Conservation (phyloP, 2,329 filamentous ascomycete genomes). For the Fusarium sp. region DNA sequence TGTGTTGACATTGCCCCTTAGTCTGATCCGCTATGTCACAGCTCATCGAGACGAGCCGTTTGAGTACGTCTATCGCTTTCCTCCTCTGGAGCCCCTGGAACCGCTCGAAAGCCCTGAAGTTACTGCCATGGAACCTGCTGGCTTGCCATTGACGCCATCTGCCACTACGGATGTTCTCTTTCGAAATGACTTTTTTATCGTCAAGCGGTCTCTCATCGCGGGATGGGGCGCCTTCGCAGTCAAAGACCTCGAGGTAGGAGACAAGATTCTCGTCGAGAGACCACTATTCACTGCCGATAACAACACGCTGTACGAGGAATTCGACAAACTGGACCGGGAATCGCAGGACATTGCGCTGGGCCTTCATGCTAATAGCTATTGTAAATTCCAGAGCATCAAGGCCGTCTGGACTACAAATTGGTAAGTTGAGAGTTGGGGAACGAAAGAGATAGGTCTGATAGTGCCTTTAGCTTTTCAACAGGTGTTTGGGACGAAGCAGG, state of each 20-base stretch:
- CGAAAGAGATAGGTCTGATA: background rate
- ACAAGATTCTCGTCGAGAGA: conserved; percentile 57
- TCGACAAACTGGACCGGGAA: conserved; percentile 48
- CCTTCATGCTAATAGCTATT: conserved; percentile 51
- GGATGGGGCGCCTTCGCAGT: conserved; percentile 61
- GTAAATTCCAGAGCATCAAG: conserved; percentile 46
- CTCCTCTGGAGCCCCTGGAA: conserved; percentile 23
- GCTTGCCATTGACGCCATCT: conserved; percentile 5
- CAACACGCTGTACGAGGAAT: conserved; percentile 47
- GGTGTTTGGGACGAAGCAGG: conserved; percentile 45
- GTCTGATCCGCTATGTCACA: conserved; percentile 26
- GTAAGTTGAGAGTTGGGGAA: conserved; percentile 48
- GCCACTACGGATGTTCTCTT: conserved; percentile 37
- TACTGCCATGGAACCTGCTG: background rate
- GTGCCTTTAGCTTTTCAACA: conserved; percentile 43
- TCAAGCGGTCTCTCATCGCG: conserved; percentile 54
- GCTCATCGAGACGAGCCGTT: conserved; percentile 19
- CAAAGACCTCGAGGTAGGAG: conserved; percentile 49
- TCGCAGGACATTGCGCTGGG: conserved; percentile 49
- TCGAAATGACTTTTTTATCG: conserved; percentile 53
- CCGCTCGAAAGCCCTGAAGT: background rate
- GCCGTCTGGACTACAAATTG: conserved; percentile 59
- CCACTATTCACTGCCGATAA: conserved; percentile 53
- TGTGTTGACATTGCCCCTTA: conserved; percentile 6
- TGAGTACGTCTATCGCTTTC: conserved; percentile 3